These are phyloP conservation scores for Magnusiomyces sp. DNA, from an alignment of 1,139 yeast species.

Conservation along the genomic window DNA sequence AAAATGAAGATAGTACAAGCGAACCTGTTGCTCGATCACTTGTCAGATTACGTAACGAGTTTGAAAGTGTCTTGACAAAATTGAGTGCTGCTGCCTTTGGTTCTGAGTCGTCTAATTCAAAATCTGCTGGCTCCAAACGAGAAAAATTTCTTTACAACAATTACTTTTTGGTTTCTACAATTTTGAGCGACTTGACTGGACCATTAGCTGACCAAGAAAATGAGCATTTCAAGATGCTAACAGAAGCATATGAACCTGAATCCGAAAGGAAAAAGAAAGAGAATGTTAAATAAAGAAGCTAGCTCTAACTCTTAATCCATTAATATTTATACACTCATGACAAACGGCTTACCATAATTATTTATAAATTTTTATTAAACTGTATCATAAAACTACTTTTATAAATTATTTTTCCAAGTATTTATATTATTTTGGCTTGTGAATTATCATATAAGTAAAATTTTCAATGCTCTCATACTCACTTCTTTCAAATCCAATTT, in stretches of 20 bases:
- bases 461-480: no score
- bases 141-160: conserved; percentile 73
- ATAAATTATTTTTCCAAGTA: no score
- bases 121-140: conserved; percentile 32
- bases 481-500: no score
- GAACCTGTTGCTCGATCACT: conserved; percentile 74
- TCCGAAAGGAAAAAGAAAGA: no score
- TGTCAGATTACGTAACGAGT: conserved; percentile 63
- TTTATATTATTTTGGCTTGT: no score
- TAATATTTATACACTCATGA: no score
- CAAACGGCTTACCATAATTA: no score
- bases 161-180: conserved; percentile 40
- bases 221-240: conserved; percentile 51
- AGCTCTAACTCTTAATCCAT: no score
- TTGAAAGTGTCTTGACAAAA: conserved; percentile 69
- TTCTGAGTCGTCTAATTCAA: not conserved
- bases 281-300: no score
- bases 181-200: conserved; percentile 38
- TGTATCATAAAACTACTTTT: no score
- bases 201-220: conserved; percentile 49
- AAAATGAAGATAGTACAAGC: conserved; percentile 24
- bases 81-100: conserved; percentile 27
- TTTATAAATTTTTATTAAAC: no score
- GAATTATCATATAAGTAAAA: no score
- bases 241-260: conserved; percentile 43